Evolutionary conservation across 2,329 filamentous ascomycete species (phyloP).

Genomic region (Biscogniauxia sp.): DNA sequence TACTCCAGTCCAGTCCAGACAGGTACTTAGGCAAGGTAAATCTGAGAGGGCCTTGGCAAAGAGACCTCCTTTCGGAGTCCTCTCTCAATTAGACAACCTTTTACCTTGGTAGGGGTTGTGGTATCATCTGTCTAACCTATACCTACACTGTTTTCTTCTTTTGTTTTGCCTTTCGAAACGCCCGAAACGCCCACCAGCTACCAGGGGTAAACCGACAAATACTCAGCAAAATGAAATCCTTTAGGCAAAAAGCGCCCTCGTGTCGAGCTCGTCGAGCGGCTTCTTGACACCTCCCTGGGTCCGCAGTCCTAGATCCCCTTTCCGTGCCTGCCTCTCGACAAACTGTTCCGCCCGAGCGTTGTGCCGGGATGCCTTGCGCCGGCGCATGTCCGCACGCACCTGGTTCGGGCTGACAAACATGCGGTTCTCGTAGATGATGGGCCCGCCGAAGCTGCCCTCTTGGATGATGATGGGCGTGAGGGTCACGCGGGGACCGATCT

Average conservation of each 20-base stretch:
- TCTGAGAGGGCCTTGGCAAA: not conserved
- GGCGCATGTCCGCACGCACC: conserved; percentile 76
- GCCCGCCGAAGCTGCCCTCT: conserved; percentile 91
- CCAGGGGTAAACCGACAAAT: not conserved
- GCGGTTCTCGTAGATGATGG: conserved; percentile 97
- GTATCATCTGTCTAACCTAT: not conserved
- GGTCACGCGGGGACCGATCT: conserved; percentile 92
- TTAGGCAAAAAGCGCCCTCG: conserved; percentile 72
- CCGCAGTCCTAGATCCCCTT: conserved; percentile 71
- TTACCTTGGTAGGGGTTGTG: not conserved
- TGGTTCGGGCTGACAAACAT: conserved; percentile 97
- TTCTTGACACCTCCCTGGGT: conserved; percentile 62
- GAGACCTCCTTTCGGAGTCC: not conserved
- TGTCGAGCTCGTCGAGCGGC: conserved; percentile 70
- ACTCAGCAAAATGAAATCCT: conserved; percentile 4
- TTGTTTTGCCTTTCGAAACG: conserved; percentile 14
- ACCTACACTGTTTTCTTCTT: not conserved
- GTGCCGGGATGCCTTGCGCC: conserved; percentile 74
- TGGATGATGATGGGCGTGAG: conserved; percentile 89
- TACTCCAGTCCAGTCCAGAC: too few species aligned
- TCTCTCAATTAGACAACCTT: not conserved
- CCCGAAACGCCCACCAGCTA: conserved; percentile 22
- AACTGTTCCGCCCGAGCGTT: conserved; percentile 72
- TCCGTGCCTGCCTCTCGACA: conserved; percentile 71
- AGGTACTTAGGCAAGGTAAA: not conserved